phyloP scores from a whole-genome alignment of 2,329 filamentous ascomycete species.

The Epichloe gansuensis region DNA sequence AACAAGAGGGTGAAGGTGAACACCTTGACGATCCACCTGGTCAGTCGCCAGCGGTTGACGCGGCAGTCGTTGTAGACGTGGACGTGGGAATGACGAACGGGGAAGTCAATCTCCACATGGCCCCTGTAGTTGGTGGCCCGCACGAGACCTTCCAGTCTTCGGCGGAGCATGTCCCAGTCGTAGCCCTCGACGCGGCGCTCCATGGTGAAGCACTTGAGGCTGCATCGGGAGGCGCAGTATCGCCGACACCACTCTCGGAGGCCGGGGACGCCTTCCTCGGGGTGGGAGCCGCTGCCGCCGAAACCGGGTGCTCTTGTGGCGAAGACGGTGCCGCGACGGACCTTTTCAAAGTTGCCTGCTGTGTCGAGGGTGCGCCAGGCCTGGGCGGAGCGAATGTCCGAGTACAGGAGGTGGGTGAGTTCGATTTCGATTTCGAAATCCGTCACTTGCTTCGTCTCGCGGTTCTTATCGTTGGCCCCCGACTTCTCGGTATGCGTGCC shows the following conservation, averaged over 20 bases:
- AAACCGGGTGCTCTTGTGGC: constrained; percentile 36
- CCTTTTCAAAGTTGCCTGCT: constrained; percentile 45
- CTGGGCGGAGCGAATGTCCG: constrained; percentile 24
- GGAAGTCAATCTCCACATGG: constrained; percentile 44
- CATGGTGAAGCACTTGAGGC: constrained; percentile 44
- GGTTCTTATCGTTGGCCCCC: constrained; percentile 18
- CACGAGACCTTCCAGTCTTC: constrained; percentile 43
- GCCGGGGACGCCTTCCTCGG: constrained; percentile 20
- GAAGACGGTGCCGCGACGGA: constrained; percentile 51
- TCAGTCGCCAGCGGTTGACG: constrained; percentile 53
- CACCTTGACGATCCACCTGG: constrained; percentile 47
- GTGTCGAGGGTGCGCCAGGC: constrained; percentile 35
- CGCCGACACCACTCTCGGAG: constrained; percentile 52
- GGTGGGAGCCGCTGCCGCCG: constrained; percentile 14
- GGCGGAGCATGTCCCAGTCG: constrained; percentile 39
- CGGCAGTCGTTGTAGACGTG: constrained; percentile 51
- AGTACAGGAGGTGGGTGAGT: constrained; percentile 43
- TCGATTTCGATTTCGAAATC: constrained; percentile 50
- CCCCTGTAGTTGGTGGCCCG: constrained; percentile 56
- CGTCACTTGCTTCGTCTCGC: constrained; percentile 36
- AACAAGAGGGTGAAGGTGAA: constrained; percentile 56
- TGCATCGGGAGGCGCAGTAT: constrained; percentile 46
- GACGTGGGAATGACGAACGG: constrained; percentile 40
- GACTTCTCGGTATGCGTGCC: constrained; percentile 32
- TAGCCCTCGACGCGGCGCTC: constrained; percentile 44